Percentiles rank a stretch among this genome's conserved stretches.
Conservation (phyloP, 129 eudicot genomes). For the Chrysanthemum lavandulifolium region DNA sequence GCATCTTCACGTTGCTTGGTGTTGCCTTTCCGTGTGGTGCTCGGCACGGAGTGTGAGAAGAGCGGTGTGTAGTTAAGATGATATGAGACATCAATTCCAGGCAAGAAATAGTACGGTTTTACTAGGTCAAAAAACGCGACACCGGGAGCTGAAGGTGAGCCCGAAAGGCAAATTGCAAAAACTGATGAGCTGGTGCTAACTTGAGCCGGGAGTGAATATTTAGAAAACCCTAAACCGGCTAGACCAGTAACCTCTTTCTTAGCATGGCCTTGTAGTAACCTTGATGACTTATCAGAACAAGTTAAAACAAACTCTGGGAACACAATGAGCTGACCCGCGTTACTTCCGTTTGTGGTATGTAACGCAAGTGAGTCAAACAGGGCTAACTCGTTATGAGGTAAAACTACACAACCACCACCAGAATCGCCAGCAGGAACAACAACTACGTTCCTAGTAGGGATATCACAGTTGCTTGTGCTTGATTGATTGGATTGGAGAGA, state of each 20-base stretch:
- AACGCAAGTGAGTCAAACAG: slow-evolving; percentile 37
- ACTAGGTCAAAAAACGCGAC: slow-evolving; percentile 47
- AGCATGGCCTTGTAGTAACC: slow-evolving; percentile 31
- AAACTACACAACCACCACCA: slow-evolving; percentile 25
- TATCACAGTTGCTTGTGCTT: slow-evolving; percentile 9
- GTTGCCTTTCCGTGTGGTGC: slow-evolving; percentile 1
- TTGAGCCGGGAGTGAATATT: slow-evolving; percentile 44
- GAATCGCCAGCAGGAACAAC: not conserved
- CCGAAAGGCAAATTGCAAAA: slow-evolving; percentile 61
- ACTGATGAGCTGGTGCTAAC: slow-evolving; percentile 27
- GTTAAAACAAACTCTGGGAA: slow-evolving; percentile 39
- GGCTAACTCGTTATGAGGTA: slow-evolving; percentile 30
- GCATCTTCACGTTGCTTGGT: slow-evolving; percentile 26
- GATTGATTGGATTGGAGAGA: slow-evolving; percentile 14
- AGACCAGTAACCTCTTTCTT: slow-evolving; percentile 33
- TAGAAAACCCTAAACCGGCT: slow-evolving; percentile 49
- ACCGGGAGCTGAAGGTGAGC: slow-evolving; percentile 72
- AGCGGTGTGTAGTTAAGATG: slow-evolving; percentile 59
- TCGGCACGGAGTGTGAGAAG: slow-evolving; percentile 2
- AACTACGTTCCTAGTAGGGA: not conserved
- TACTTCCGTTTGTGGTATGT: slow-evolving; percentile 45
- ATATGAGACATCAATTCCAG: slow-evolving; percentile 49
- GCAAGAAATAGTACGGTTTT: slow-evolving; percentile 51
- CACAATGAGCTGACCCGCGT: slow-evolving; percentile 41
- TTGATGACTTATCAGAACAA: slow-evolving; percentile 34